Percentiles rank a stretch among this genome's conserved stretches.
Evolutionary conservation across 1,284 basidiomycete species (phyloP).

Genomic region (Hortiboletus rubellus): DNA sequence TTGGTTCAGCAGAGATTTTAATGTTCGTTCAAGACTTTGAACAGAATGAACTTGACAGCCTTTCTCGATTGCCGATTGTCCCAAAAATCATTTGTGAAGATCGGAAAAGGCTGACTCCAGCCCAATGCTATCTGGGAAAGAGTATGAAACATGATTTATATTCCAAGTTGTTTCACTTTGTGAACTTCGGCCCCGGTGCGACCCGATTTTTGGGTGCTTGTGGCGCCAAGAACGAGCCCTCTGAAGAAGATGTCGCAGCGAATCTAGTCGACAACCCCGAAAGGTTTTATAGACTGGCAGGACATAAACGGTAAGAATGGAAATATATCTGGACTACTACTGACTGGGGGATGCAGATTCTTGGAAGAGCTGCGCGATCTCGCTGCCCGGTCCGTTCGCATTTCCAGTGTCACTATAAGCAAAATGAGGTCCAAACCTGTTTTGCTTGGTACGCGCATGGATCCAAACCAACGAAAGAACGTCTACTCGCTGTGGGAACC

Average conservation of each 20-base stretch:
- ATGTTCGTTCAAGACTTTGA: conserved; percentile 1
- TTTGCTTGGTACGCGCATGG: conserved; percentile 58
- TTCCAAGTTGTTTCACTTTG: conserved; percentile 71
- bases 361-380: conserved; percentile 2
- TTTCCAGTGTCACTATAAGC: conserved; percentile 15
- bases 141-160: conserved; percentile 38
- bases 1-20: background rate
- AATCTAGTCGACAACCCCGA: conserved; percentile 19
- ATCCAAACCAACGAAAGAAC: conserved; percentile 62
- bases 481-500: conserved; percentile 61
- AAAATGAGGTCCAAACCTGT: conserved; percentile 71
- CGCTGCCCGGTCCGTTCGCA: background rate
- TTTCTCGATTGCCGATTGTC: conserved; percentile 9
- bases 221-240: conserved; percentile 76
- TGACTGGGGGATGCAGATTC: no score
- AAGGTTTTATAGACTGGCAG: conserved; percentile 7
- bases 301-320: background rate
- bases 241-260: conserved; percentile 46
- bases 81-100: background rate
- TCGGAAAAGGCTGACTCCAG: background rate
- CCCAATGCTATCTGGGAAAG: conserved; percentile 7
- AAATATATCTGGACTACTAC: no score
- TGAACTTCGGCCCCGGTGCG: conserved; percentile 82
- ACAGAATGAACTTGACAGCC: background rate
- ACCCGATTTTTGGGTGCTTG: conserved; percentile 83